Evolutionary conservation across 176 grass and related monocot species (phyloP), one percentile per base, ranked within the genome.

Genomic region (Cenchrus americanus): DNA sequence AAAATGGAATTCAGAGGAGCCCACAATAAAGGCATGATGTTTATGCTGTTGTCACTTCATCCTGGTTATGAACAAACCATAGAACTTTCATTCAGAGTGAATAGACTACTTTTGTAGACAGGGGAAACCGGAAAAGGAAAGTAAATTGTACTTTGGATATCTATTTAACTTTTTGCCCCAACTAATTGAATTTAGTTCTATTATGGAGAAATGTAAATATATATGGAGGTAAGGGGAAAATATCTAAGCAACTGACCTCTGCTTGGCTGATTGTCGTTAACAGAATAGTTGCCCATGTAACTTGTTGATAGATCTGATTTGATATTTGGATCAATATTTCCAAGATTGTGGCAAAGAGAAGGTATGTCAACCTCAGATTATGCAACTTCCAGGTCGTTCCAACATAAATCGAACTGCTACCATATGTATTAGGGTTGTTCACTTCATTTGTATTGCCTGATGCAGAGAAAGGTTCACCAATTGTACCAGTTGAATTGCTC

Each of bases 251-350:
- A 80, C 89, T 91, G 50, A 95, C 90, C 90, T 90, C 82, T 90
- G 82, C 79, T 91, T 88, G 88, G 87, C 87, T 93, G 86, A 69
- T 85, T 95, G 66, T 90, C 85, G 82, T 78, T 88, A n/a, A n/a
- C n/a, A n/a, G n/a, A n/a, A n/a, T n/a, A n/a, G n/a, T n/a, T n/a
- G n/a, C n/a, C n/a, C n/a, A 85, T 88, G 86, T 86, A 88, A 92
- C 77, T 80, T 64, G 71, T 64, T 75, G 92, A 83, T 44, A 63
- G 66, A 54, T 84, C 80, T 63, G 79, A 53, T 75, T 77, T 86
- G 50, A 86, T 75, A 84, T 81, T 84, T 83, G 77, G 87, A 74
- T 84, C 73, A 63, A 62, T 66, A 89, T 90, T 90, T 81, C 88
- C 93, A 88, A 92, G 83, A 30, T 89, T 88, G 75, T 88, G 85